Evolutionary conservation across 148 eudicot species (phyloP).

Genomic region (Drosera capensis): DNA sequence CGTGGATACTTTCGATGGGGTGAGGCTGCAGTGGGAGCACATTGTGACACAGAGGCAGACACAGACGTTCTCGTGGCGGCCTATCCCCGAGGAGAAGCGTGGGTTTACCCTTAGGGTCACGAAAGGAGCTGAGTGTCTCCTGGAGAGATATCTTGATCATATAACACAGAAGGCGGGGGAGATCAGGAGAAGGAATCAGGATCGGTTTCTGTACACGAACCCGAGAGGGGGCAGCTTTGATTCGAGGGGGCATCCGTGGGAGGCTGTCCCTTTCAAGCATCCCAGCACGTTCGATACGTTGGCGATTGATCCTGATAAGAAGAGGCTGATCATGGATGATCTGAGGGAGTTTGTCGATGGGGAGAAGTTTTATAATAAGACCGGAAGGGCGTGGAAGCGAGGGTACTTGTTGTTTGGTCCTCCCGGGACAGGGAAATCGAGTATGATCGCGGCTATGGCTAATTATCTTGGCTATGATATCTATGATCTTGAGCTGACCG

Average conservation of each 20-base stretch:
- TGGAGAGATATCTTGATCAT: constrained; percentile 42
- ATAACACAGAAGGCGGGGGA: constrained; percentile 39
- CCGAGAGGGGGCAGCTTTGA: constrained; percentile 60
- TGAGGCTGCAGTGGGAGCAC: constrained; percentile 56
- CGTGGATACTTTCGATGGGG: constrained; percentile 28
- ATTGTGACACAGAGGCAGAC: constrained; percentile 40
- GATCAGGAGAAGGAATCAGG: constrained; percentile 35
- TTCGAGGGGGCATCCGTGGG: constrained; percentile 54
- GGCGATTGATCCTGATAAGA: constrained; percentile 53
- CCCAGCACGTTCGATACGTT: constrained; percentile 71
- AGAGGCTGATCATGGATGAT: constrained; percentile 40
- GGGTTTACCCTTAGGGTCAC: constrained; percentile 44
- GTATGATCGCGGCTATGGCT: constrained; percentile 92
- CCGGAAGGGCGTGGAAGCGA: constrained; percentile 83
- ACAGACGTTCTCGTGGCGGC: constrained; percentile 69
- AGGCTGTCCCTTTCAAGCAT: constrained; percentile 77
- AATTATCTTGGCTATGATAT: constrained; percentile 57
- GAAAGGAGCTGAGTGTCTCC: constrained; percentile 21
- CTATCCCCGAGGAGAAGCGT: constrained; percentile 70
- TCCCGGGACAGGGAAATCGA: constrained; percentile 80
- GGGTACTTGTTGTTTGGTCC: constrained; percentile 71
- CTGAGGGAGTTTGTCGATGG: constrained; percentile 48
- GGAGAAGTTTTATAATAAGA: constrained; percentile 41
- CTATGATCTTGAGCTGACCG: constrained; percentile 67
- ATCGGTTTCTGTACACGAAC: constrained; percentile 54